Base-by-base conservation (phyloP, 371 early-diverging fungal species). In the Syncephalastrum monosporum region DNA sequence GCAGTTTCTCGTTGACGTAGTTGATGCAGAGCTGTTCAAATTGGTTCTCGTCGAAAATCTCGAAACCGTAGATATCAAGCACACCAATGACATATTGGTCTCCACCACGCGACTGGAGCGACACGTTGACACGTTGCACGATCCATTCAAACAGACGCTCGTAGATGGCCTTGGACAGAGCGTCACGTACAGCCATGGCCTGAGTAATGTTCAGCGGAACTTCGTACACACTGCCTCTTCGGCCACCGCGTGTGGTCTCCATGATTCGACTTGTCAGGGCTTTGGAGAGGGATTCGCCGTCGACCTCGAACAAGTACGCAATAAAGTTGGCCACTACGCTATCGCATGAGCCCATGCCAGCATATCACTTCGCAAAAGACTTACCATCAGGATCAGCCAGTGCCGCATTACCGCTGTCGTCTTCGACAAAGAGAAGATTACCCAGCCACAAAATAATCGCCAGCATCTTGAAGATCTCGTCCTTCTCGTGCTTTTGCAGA, bases 1-100 rank as follows among this genome's bases (percentile, higher is more conserved):
- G 99, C 60, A 99, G 82, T 74, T 96, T 95, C 70, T 99, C 99
- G 78, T 99, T 99, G 56, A 99, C 99, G 63, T 99, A 99, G 82
- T 99, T 99, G 81, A 99, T 99, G 78, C 99, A 99, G 61, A 99
- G 88, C 79, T 99, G 99, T 73, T 99, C 99, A 76, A 99, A 99
- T 52, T 94, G 95, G 83, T 99, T 99, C 60, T 92, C 89, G 56
- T 97, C 84, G 67, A 94, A 94, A 59, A 96, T 93, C 82, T 94
- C 94, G 69, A 97, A 95, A 49, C 99, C 95, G 66, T 95, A 94
- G 77, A 97, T 93, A 83, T 99, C 94, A 72, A 98, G 72, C 7
- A 98, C 97, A 60, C 98, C 99, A 44, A 98, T 82, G 13, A 90
- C 90, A 55, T 91, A 86, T 17, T 83, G 79, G 33, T 85, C 81